Evolutionary conservation across 2,329 filamentous ascomycete species (phyloP).

Genomic region (Esteya vermicola): DNA sequence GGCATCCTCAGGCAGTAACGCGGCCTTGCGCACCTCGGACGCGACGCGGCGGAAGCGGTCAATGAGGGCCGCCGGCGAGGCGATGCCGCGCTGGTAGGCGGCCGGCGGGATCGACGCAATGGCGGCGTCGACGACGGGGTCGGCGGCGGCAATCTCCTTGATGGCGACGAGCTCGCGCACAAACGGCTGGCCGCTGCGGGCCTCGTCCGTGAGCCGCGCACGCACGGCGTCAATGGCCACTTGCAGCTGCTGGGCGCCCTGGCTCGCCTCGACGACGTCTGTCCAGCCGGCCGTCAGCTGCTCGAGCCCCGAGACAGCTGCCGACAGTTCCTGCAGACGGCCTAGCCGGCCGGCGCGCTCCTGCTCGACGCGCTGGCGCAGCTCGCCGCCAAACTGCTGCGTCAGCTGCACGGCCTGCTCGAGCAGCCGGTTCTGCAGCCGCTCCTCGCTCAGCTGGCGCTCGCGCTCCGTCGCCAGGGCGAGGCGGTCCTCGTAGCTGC

Average conservation of each 20-base stretch:
- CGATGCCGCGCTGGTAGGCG: slow-evolving; percentile 85
- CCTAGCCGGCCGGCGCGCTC: slow-evolving; percentile 79
- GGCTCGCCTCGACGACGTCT: slow-evolving; percentile 74
- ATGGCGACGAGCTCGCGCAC: slow-evolving; percentile 85
- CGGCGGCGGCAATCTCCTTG: slow-evolving; percentile 76
- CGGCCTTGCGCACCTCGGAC: slow-evolving; percentile 83
- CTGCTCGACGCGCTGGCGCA: slow-evolving; percentile 69
- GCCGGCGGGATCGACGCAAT: slow-evolving; percentile 92
- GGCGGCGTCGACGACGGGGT: slow-evolving; percentile 78
- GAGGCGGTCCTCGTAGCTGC: slow-evolving; percentile 68
- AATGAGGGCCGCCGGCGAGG: slow-evolving; percentile 71
- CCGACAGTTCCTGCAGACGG: slow-evolving; percentile 67
- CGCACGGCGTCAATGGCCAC: slow-evolving; percentile 90
- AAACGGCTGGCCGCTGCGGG: slow-evolving; percentile 60
- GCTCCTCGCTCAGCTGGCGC: slow-evolving; percentile 68
- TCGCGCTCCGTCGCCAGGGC: slow-evolving; percentile 66
- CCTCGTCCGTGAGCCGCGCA: slow-evolving; percentile 49
- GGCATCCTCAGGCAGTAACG: slow-evolving; percentile 80
- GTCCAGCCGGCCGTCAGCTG: slow-evolving; percentile 82
- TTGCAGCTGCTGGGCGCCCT: slow-evolving; percentile 90
- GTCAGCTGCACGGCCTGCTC: slow-evolving; percentile 86
- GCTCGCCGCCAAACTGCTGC: slow-evolving; percentile 64
- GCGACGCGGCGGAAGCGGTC: slow-evolving; percentile 94
- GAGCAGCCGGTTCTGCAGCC: slow-evolving; percentile 68
- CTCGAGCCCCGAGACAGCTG: slow-evolving; percentile 70